Base-by-base conservation (phyloP, 495 filamentous ascomycete genomes). In the Aspergillus nidulans region DNA sequence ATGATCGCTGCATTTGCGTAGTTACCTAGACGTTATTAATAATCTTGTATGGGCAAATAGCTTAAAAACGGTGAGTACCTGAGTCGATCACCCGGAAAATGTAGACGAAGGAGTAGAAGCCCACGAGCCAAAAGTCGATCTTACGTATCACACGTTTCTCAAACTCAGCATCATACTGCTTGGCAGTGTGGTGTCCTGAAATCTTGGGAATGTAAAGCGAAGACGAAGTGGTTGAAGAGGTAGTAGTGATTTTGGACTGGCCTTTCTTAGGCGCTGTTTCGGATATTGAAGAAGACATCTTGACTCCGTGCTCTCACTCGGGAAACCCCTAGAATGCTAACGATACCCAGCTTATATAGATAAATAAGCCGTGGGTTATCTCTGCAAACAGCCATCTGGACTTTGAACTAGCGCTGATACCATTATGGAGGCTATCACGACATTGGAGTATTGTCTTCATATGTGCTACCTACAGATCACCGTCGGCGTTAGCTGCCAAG, bases 1-100 rank as follows among this genome's bases (percentile, higher is more conserved):
- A 77, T 77, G 49, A 78, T 78, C 0, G 71, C 73, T 3, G 74
- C 71, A 40, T 78, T 78, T 12, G 73, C 67, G 49, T 71, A 71
- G 51, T 76, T 76, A 45, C n/a, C n/a, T n/a, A n/a, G n/a, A n/a
- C n/a, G n/a, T n/a, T n/a, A n/a, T n/a, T n/a, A n/a, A n/a, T n/a
- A n/a, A n/a, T n/a, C n/a, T n/a, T n/a, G n/a, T n/a, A n/a, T n/a
- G n/a, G n/a, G n/a, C n/a, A n/a, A n/a, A n/a, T n/a, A n/a, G n/a
- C n/a, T n/a, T n/a, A n/a, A n/a, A n/a, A n/a, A n/a, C n/a, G n/a
- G n/a, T n/a, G n/a, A n/a, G n/a, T n/a, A n/a, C 61, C 62, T 0
- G 66, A 69, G 51, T 76, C 69, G 46, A 76, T 73, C 32, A 70
- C 67, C 6, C 67, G 60, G 53, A 76, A 71, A 21, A 76, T 60